Conservation (phyloP, 768 basidiomycete species). For the Mycena floridula region DNA sequence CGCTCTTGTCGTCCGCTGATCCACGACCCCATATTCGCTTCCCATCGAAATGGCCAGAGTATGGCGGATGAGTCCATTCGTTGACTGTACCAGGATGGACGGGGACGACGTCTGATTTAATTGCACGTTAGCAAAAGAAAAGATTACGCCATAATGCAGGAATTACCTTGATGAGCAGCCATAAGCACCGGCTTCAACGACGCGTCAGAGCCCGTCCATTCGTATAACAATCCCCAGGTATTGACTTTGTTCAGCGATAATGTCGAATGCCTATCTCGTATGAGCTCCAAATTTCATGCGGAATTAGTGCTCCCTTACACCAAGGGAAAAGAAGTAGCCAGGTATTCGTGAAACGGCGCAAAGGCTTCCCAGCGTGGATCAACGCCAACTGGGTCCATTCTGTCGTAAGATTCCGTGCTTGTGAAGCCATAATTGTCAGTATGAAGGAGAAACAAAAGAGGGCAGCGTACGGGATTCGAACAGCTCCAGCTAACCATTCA, state of each 20-base stretch:
- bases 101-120: constrained; percentile 56
- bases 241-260: constrained; percentile 52
- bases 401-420: constrained; percentile 49
- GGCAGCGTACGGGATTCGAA: constrained; percentile 35
- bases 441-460: not conserved
- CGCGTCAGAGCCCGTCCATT: constrained; percentile 47
- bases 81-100: constrained; percentile 49
- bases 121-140: not conserved
- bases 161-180: constrained; percentile 46
- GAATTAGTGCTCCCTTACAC: constrained; percentile 29
- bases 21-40: constrained; percentile 74
- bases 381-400: constrained; percentile 37
- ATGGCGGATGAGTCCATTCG: constrained; percentile 58
- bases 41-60: constrained; percentile 58
- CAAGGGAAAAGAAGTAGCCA: constrained; percentile 40
- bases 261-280: constrained; percentile 34
- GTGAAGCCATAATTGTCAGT: not conserved
- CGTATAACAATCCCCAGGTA: constrained; percentile 55
- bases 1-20: constrained; percentile 70
- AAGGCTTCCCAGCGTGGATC: constrained; percentile 40
- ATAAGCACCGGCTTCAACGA: constrained; percentile 50
- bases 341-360: constrained; percentile 29
- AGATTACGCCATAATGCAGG: constrained; percentile 3
- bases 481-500: constrained; percentile 43
- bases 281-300: not conserved